These are phyloP conservation scores for Neurospora crassa DNA, from an alignment of 2,329 filamentous ascomycete genomes.

Conservation along the genomic window DNA sequence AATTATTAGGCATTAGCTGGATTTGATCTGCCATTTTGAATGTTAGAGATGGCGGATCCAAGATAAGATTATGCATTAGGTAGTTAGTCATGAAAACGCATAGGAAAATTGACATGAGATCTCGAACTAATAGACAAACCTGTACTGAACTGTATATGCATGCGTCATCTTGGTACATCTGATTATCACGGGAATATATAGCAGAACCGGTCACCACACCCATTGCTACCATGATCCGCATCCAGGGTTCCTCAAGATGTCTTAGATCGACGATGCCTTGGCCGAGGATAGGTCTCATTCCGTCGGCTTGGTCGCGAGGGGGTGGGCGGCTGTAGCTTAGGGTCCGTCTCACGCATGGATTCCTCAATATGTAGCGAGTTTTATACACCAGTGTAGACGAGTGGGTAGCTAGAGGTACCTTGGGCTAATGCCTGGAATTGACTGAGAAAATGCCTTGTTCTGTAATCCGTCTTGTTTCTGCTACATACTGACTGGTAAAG, in stretches of 20 bases:
- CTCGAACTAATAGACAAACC: no score
- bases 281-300: neutral
- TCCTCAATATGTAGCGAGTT: neutral
- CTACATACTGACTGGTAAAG: neutral
- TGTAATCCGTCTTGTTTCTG: neutral
- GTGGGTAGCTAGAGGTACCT: neutral
- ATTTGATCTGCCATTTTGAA: no score
- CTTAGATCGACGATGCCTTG: neutral
- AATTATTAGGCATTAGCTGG: no score
- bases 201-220: neutral
- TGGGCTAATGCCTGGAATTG: neutral
- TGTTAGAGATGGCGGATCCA: no score
- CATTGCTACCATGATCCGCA: neutral
- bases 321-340: neutral
- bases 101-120: no score
- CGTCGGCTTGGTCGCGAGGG: neutral
- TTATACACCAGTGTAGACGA: neutral
- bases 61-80: no score
- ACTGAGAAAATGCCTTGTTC: neutral
- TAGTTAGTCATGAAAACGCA: no score
- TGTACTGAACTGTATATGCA: neutral
- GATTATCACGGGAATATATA: neutral
- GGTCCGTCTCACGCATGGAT: neutral
- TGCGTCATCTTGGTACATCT: neutral
- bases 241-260: neutral